These are phyloP conservation scores for Aulographum hederae DNA, from an alignment of 2,329 filamentous ascomycete genomes.

Conservation along the genomic window DNA sequence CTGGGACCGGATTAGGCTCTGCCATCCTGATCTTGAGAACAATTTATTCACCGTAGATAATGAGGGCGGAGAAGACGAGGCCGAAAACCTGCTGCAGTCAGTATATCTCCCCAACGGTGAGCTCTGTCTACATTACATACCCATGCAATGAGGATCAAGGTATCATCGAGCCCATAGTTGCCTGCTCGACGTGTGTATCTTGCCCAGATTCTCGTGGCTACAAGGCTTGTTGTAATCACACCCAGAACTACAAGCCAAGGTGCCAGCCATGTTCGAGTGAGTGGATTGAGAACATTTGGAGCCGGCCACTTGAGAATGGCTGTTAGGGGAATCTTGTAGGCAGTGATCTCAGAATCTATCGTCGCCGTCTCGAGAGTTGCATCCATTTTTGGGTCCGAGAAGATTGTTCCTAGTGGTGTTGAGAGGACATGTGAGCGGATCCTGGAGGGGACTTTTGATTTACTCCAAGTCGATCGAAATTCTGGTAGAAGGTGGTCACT, in stretches of 20 bases:
- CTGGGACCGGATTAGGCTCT: background rate
- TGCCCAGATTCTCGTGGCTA: slow-evolving; percentile 2
- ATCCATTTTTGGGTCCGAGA: too few relatives aligned
- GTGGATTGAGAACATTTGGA: slow-evolving; percentile 1
- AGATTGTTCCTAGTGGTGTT: too few relatives aligned
- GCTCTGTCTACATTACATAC: background rate
- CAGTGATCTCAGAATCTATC: slow-evolving; percentile 2
- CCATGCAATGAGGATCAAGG: slow-evolving; percentile 3
- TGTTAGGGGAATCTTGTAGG: slow-evolving; percentile 2
- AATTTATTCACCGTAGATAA: slow-evolving; percentile 2
- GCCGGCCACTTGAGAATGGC: slow-evolving; percentile 4
- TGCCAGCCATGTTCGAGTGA: slow-evolving; percentile 1
- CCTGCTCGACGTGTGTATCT: slow-evolving; percentile 1
- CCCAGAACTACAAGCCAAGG: slow-evolving; percentile 2
- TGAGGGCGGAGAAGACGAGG: slow-evolving; percentile 1
- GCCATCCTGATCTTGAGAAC: background rate
- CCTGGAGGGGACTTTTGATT: too few relatives aligned
- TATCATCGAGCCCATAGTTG: slow-evolving; percentile 4
- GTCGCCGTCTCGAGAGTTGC: too few relatives aligned
- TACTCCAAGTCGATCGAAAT: too few relatives aligned
- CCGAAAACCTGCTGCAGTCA: background rate
- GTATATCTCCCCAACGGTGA: background rate
- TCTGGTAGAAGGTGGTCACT: too few relatives aligned
- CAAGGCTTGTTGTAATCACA: background rate
- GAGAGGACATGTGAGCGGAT: too few relatives aligned